Percentiles rank a stretch among this genome's conserved stretches.
Conservation (phyloP, 192 early-diverging fungal genomes). For the Dispira parvispora region DNA sequence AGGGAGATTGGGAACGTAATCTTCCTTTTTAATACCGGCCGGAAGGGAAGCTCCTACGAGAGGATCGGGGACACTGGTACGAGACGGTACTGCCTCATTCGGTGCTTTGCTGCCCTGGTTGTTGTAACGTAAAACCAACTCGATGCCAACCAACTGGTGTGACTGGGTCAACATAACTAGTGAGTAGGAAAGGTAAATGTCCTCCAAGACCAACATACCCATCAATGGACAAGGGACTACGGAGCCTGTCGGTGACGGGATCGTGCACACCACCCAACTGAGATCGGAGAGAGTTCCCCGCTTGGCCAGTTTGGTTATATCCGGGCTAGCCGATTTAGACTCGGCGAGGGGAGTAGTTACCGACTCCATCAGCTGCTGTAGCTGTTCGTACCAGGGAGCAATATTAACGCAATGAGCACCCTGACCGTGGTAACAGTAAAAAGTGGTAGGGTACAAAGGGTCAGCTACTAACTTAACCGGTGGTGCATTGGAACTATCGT, state of each 20-base stretch:
- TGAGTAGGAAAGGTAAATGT: slow-evolving; percentile 7
- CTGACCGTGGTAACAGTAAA: slow-evolving; percentile 49
- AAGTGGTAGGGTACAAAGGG: slow-evolving; percentile 35
- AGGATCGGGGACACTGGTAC: background rate
- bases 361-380: slow-evolving; percentile 17
- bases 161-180: background rate
- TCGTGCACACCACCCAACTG: slow-evolving; percentile 3
- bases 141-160: slow-evolving; percentile 4
- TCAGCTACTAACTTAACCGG: slow-evolving; percentile 39
- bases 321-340: slow-evolving; percentile 9
- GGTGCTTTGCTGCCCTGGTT: background rate
- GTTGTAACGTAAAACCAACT: slow-evolving; percentile 1
- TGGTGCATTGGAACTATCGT: background rate
- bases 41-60: background rate
- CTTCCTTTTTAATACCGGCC: background rate
- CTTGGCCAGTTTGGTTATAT: background rate
- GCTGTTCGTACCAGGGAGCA: slow-evolving; percentile 30
- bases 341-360: slow-evolving; percentile 10
- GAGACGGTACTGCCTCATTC: background rate
- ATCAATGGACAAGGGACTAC: too few species aligned
- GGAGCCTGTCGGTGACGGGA: background rate
- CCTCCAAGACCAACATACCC: background rate
- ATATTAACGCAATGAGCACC: slow-evolving; percentile 51
- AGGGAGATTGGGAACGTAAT: slow-evolving; percentile 4
- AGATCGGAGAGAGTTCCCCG: background rate